phyloP scores from a whole-genome alignment of 1,284 basidiomycete species.

The Puccinia triticina region DNA sequence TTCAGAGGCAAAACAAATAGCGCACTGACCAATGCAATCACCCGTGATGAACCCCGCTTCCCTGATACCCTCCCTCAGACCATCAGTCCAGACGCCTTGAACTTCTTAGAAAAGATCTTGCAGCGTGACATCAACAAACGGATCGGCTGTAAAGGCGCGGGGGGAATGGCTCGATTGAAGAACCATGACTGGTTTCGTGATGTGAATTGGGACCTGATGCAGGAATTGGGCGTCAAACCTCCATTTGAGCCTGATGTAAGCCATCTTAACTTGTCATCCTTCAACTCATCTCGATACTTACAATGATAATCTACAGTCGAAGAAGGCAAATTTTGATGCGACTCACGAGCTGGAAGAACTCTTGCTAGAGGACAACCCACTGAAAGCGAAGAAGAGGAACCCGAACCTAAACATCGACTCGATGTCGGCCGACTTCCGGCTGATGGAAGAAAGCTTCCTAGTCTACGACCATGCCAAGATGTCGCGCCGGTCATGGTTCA shows the following conservation, averaged over 20 bases:
- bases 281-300: not conserved
- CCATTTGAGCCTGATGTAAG: conserved; percentile 90
- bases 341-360: conserved; percentile 97
- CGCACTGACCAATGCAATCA: conserved; percentile 83
- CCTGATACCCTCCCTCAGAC: conserved; percentile 38
- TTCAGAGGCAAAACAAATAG: conserved; percentile 89
- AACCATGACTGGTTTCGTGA: conserved; percentile 67
- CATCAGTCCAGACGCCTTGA: conserved; percentile 35
- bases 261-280: conserved; percentile 53
- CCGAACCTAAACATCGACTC: conserved; percentile 82
- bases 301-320: conserved; percentile 67
- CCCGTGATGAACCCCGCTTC: conserved; percentile 57
- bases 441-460: conserved; percentile 94
- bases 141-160: conserved; percentile 76
- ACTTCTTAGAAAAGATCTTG: conserved; percentile 67
- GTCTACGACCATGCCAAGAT: conserved; percentile 73
- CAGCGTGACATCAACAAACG: conserved; percentile 81
- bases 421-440: conserved; percentile 83
- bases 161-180: conserved; percentile 63
- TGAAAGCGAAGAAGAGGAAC: conserved; percentile 91
- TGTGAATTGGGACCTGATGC: conserved; percentile 82
- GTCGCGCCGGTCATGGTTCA: conserved; percentile 74
- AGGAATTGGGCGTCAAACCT: conserved; percentile 75
- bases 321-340: conserved; percentile 99
- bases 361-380: conserved; percentile 90